These are phyloP conservation scores for Hypoxylon sp. DNA, from an alignment of 2,329 filamentous ascomycete genomes.

Conservation along the genomic window DNA sequence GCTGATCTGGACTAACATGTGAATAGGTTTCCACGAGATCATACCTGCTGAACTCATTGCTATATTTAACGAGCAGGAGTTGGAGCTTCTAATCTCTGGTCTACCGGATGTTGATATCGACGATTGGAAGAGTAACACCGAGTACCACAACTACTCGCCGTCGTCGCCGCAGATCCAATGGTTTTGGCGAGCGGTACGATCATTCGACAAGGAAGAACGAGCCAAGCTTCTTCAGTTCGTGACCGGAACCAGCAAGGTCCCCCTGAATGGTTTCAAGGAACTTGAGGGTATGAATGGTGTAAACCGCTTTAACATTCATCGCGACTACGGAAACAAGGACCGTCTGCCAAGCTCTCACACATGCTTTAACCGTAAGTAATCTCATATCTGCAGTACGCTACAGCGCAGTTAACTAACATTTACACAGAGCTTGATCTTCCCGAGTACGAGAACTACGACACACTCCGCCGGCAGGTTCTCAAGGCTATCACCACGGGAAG, in stretches of 20 bases:
- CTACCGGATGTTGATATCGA: slow-evolving; percentile 97
- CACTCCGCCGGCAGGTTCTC: slow-evolving; percentile 85
- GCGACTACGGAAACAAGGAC: slow-evolving; percentile 96
- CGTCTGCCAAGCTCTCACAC: slow-evolving; percentile 96
- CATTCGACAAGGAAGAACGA: slow-evolving; percentile 98
- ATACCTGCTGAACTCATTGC: slow-evolving; percentile 93
- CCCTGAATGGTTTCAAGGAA: slow-evolving; percentile 98
- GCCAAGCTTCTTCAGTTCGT: slow-evolving; percentile 98
- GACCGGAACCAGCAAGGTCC: slow-evolving; percentile 97
- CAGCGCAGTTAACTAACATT: slow-evolving; percentile 51
- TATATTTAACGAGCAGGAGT: slow-evolving; percentile 98
- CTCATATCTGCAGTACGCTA: slow-evolving; percentile 1
- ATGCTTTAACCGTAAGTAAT: slow-evolving; percentile 95
- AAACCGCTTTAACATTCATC: slow-evolving; percentile 98
- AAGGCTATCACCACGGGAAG: slow-evolving; percentile 98
- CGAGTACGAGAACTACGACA: slow-evolving; percentile 97
- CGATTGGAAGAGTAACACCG: slow-evolving; percentile 99
- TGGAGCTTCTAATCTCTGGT: slow-evolving; percentile 95
- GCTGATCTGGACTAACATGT: slow-evolving; percentile 48
- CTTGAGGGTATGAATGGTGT: slow-evolving; percentile 99
- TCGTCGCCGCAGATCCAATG: slow-evolving; percentile 97
- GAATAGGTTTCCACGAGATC: slow-evolving; percentile 92
- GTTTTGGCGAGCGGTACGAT: slow-evolving; percentile 98
- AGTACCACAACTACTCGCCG: slow-evolving; percentile 97
- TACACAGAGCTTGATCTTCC: slow-evolving; percentile 90